Percentiles rank a stretch among this genome's conserved stretches.
These are phyloP conservation scores for Wickerhamiella galacta DNA, from an alignment of 805 yeast species.

Conservation along the genomic window DNA sequence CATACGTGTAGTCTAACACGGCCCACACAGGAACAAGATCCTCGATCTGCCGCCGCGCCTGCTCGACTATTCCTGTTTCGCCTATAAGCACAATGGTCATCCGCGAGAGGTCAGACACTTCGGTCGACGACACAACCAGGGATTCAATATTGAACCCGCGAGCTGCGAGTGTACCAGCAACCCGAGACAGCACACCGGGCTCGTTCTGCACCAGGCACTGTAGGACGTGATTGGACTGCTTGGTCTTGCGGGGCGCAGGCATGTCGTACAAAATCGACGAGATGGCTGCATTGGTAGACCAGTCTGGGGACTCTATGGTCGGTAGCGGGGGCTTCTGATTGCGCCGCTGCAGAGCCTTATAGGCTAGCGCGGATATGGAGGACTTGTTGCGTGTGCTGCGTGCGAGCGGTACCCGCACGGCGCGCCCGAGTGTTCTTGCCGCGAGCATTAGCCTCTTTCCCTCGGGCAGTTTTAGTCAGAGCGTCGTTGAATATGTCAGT, in stretches of 20 bases:
- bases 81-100: constrained; percentile 94
- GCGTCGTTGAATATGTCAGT: no score
- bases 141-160: constrained; percentile 98
- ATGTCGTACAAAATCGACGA: constrained; percentile 90
- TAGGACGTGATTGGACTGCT: constrained; percentile 71
- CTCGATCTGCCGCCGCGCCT: constrained; percentile 95
- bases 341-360: constrained; percentile 79
- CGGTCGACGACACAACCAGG: constrained; percentile 89
- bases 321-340: constrained; percentile 82
- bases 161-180: constrained; percentile 92
- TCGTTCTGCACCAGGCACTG: constrained; percentile 97
- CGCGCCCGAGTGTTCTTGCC: neutral
- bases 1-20: constrained; percentile 80
- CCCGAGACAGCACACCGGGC: constrained; percentile 90
- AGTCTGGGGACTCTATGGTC: constrained; percentile 77
- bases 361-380: constrained; percentile 87
- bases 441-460: neutral
- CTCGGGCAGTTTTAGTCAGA: no score
- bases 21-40: constrained; percentile 98
- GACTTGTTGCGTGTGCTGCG: constrained; percentile 9
- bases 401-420: neutral
- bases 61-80: constrained; percentile 91
- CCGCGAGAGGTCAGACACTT: constrained; percentile 83
- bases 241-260: constrained; percentile 40
- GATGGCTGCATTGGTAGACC: constrained; percentile 96